Evolutionary conservation across 176 grass and related monocot species (phyloP), one percentile per base, ranked within the genome.

Genomic region (Urochloa ruziziensis): DNA sequence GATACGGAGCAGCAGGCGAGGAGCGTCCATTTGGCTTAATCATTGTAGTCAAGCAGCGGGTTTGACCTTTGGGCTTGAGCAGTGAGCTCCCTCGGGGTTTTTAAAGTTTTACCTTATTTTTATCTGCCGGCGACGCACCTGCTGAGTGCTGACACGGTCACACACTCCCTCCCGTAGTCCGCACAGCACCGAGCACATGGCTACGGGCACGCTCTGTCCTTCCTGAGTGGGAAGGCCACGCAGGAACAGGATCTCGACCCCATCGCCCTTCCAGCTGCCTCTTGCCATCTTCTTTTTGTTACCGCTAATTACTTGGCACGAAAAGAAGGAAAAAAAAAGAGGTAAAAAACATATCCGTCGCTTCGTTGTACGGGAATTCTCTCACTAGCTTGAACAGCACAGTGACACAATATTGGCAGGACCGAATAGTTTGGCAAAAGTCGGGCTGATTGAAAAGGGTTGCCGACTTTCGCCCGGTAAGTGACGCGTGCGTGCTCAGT

Each of bases 21-120:
- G 34, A 10, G 39, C 87, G 30, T 74, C 82, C 82, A 89, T 85
- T 85, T 81, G 87, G 82, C 77, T 27, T 67, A 19, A 80, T 80
- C 32, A 61, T 80, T 42, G 5, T 13, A 40, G 81, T 67, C 76
- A 75, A 75, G 40, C n/a, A 52, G 66, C 48, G 42, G 60, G 32
- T 73, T 80, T 80, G 87, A 80, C 82, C 60, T 40, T 80, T 67
- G 4, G 25, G 28, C 21, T n/a, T 2, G 49, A 54, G 79, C 5
- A 29, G 66, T 23, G 73, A 77, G 56, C 7, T 40, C 7, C 49
- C 79, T 40, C 25, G 12, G 1, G 1, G 10, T 5, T 25, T 67
- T n/a, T 70, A 34, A 13, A 2, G n/a, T n/a, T n/a, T n/a, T n/a
- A n/a, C n/a, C n/a, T n/a, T n/a, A n/a, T n/a, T n/a, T n/a, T 63